Conservation (phyloP, 2,329 filamentous ascomycete species). For the Penicillium sp. region DNA sequence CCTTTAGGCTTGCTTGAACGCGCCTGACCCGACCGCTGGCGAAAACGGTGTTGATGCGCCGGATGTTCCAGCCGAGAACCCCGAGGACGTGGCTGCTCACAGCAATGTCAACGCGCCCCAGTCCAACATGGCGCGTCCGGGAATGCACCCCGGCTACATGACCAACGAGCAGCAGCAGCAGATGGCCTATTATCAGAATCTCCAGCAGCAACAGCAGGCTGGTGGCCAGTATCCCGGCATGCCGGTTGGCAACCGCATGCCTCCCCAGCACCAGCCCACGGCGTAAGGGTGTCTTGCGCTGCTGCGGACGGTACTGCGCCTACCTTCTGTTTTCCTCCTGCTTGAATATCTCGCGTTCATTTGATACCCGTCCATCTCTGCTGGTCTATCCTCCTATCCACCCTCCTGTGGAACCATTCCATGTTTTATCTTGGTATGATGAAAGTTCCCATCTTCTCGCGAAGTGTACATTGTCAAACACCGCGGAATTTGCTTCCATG, state of each 20-base stretch:
- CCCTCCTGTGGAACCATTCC: not conserved
- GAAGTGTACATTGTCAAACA: conserved; percentile 24
- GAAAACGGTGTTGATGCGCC: conserved; percentile 74
- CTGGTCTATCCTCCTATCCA: conserved; percentile 19
- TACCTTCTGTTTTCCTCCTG: conserved; percentile 22
- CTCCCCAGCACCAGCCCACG: conserved; percentile 75
- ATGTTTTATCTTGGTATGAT: not conserved
- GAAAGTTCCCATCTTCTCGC: conserved; percentile 3
- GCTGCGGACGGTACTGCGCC: conserved; percentile 21
- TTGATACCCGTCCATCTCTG: conserved; percentile 36
- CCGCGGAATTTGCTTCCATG: conserved; percentile 7
- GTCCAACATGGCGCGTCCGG: conserved; percentile 59
- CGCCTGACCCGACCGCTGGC: conserved; percentile 78
- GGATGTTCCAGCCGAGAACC: conserved; percentile 71
- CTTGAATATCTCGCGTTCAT: conserved; percentile 28
- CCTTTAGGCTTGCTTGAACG: conserved; percentile 95
- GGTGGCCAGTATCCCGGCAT: conserved; percentile 67
- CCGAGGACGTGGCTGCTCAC: conserved; percentile 78
- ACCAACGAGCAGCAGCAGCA: conserved; percentile 64
- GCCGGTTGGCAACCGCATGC: conserved; percentile 70
- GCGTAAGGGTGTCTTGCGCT: conserved; percentile 45
- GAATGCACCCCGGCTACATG: conserved; percentile 65
- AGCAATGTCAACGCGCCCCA: conserved; percentile 67
- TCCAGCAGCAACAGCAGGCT: conserved; percentile 61
- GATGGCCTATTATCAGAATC: conserved; percentile 76